phyloP scores from a whole-genome alignment of 2,329 filamentous ascomycete species.

The Penicillium brasilianum region DNA sequence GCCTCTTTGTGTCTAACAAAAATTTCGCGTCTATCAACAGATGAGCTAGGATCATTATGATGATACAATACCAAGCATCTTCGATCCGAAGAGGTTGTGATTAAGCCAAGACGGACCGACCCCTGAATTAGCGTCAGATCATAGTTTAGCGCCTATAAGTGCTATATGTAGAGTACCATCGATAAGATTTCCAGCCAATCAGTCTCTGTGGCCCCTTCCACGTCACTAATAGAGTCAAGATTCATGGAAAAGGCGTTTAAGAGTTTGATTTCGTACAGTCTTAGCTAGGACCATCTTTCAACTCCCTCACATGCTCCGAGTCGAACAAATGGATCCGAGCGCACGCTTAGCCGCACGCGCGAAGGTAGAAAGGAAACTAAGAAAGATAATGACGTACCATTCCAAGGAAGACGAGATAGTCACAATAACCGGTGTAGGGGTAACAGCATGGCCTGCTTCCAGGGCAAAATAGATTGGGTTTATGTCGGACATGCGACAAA shows the following conservation, averaged over 20 bases:
- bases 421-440: background rate
- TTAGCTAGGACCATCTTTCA: background rate
- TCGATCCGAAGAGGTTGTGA: background rate
- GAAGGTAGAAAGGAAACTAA: background rate
- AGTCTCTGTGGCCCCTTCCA: background rate
- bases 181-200: constrained; percentile 1
- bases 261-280: background rate
- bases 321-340: background rate
- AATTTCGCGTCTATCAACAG: background rate
- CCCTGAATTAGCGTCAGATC: background rate
- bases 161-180: background rate
- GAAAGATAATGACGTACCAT: background rate
- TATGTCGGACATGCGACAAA: background rate
- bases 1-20: background rate
- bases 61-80: background rate
- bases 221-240: background rate
- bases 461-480: background rate
- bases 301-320: background rate
- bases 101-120: background rate
- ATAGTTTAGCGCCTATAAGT: background rate
- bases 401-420: background rate
- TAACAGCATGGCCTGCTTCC: background rate
- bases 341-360: background rate
- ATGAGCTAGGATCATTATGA: background rate
- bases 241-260: background rate